Base-by-base conservation (phyloP, 2,329 filamentous ascomycete species). In the Penicillium concentricum region DNA sequence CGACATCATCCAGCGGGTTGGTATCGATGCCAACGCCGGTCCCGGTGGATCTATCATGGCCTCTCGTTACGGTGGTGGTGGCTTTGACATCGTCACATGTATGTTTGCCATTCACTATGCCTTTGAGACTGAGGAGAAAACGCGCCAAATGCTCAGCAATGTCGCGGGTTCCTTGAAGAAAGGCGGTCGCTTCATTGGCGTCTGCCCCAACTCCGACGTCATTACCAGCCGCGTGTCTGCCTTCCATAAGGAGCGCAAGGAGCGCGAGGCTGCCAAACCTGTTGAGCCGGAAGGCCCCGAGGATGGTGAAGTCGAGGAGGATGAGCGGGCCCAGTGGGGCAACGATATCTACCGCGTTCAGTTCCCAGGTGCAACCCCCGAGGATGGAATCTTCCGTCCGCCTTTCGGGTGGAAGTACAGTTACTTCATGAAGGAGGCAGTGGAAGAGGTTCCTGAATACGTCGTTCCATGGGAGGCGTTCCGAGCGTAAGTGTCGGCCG, bases 101-200 rank as follows among this genome's bases (percentile, higher is more conserved):
- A 99, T 99, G 94, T 99, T 99, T 75, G 95, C 92, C 69, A 94
- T 99, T 87, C 94, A 99, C 77, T 99, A 99, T 73, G 92, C 94
- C 6, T 99, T 97, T 66, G 94, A 97, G 78, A 91, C 82, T 51
- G 93, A 99, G 74, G 84, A 86, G 46, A 95, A 96, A 74, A 91
- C 93, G 2, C 86, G 91, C 43, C 90, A 86, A 61, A 97, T 99
- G 94, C 82, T 99, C 54, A 85, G 87, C 68, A 99, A 99, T 69
- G 93, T 99, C 3, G 88, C 94, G 0, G 90, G 92, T 1, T 85
- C 90, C 2, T 76, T 99, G 68, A 96, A 93, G 74, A 97, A 97
- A 72, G 94, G 94, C 24, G 94, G 94, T 1, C 87, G 92, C 37
- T 95, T 99, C 75, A 88, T 99, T 56, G 94, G 94, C 30, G 92